Base-by-base conservation (phyloP, 768 basidiomycete genomes). In the Fomitopsis pulvina region DNA sequence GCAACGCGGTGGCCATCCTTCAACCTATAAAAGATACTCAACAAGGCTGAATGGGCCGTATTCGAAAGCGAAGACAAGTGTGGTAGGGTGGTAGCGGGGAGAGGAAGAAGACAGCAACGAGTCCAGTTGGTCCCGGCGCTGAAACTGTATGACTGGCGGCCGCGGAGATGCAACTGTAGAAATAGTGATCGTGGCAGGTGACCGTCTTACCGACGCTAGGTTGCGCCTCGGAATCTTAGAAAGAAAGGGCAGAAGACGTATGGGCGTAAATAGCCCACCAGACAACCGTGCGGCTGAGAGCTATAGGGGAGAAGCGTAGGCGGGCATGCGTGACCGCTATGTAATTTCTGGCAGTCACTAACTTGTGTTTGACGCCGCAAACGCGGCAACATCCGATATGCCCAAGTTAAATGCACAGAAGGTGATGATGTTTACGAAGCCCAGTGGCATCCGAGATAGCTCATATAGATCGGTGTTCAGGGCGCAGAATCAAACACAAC, bases 1-100 rank as follows among this genome's bases (percentile, higher is more conserved):
- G 55, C 21, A 60, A 52, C 34, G 56, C 54, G 37, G 64, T 56
- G 41, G 64, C 61, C 64, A 65, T 65, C 29, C 20, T 27, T 43
- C 44, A 32, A 34, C 37, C 11, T 4, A n/a, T n/a, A 14, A 26
- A 22, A 22, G 3, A 22, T 5, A 41, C 41, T 22, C 20, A 26
- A 22, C 20, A 41, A 20, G 41, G 14, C 4, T 37, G 34, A 14
- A 16, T 34, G 29, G 30, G 30, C 7, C 30, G 30, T 11, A 22
- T 44, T 6, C 11, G 28, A 34, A 12, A 26, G 24, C 20, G 45
- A 46, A 34, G 32, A 20, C 14, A 6, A 37, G 37, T 12, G 14
- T 28, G 24, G 42, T 22, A 27, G 12, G 45, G 37, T 10, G 30
- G 45, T 46, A 29, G 30, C 22, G 22, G 27, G 45, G 29, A 37